Conservation (phyloP, 208 protist species). For the Blechomonas ayalai region DNA sequence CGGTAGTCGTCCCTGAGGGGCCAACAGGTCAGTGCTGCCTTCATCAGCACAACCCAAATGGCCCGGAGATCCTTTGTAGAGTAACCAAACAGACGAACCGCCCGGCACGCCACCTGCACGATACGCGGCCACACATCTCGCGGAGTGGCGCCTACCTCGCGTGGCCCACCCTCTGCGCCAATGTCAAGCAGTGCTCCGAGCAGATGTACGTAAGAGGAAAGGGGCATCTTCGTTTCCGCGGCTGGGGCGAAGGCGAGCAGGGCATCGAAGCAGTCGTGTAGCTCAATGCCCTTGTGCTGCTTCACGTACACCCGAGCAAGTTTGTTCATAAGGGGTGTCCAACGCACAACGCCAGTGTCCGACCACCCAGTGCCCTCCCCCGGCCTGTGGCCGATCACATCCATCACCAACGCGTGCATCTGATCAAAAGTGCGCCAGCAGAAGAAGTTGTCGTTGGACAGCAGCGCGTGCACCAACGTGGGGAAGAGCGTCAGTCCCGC, state of each 20-base stretch:
- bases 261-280: constrained; percentile 24
- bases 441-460: constrained; percentile 75
- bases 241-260: constrained; percentile 27
- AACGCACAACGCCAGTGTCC: constrained; percentile 31
- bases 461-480: constrained; percentile 31
- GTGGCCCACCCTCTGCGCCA: no score
- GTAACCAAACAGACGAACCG: constrained; percentile 48
- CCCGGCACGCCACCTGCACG: constrained; percentile 21
- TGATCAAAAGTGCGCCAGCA: constrained; percentile 15
- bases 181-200: constrained; percentile 59
- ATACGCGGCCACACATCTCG: constrained; percentile 24
- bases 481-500: constrained; percentile 19
- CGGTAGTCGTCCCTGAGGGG: constrained; percentile 15
- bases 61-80: constrained; percentile 24
- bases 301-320: constrained; percentile 67
- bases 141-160: background rate
- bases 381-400: constrained; percentile 12
- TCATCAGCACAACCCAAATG: constrained; percentile 65
- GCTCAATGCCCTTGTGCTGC: constrained; percentile 20
- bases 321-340: constrained; percentile 71
- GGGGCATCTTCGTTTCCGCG: constrained; percentile 47
- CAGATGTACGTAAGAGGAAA: constrained; percentile 50
- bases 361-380: background rate
- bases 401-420: constrained; percentile 39
- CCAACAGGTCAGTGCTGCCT: constrained; percentile 53